Base-by-base conservation (phyloP, 179 eudicot species). In the Heliamphora pulchella region DNA sequence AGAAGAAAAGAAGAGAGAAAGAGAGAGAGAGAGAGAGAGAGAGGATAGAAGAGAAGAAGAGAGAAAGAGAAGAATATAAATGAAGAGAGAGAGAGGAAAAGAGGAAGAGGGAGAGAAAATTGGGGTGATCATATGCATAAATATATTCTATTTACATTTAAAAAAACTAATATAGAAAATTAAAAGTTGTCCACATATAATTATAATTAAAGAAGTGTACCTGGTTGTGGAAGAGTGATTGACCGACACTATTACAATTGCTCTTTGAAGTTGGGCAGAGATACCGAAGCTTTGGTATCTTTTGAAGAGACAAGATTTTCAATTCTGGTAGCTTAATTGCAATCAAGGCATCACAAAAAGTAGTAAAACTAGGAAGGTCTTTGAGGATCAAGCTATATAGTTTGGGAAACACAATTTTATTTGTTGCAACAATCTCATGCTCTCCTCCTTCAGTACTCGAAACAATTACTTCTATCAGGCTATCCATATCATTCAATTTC, bases 401-500 rank as follows among this genome's bases (percentile, higher is more conserved):
- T 69, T 69, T 69, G 0, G 54, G 73, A 44, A 69, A 69, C 73
- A 3, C 11, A 69, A 69, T 69, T 15, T 41, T 15, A 13, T 69
- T 18, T 69, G 50, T 51, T 69, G 74, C 17, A 13, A 44, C 71
- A 43, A n/a, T 14, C 51, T 69, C 74, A 69, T 41, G 51, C 18
- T 17, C 74, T 69, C 54, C 31, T 41, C 74, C 74, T 8, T 41
- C 71, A 71, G 11, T 48, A n/a, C 41, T n/a, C n/a, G n/a, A 48
- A 71, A 71, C 57, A 71, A 71, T 18, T 20, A 11, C 75, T 18
- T 47, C 58, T 39, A 71, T n/a, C n/a, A n/a, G n/a, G n/a, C n/a
- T n/a, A n/a, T n/a, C n/a, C n/a, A n/a, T n/a, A n/a, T n/a, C n/a
- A n/a, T n/a, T n/a, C n/a, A n/a, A n/a, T n/a, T n/a, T n/a, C n/a